These are phyloP conservation scores for Mycena metata DNA, from an alignment of 768 basidiomycete species.

Conservation along the genomic window DNA sequence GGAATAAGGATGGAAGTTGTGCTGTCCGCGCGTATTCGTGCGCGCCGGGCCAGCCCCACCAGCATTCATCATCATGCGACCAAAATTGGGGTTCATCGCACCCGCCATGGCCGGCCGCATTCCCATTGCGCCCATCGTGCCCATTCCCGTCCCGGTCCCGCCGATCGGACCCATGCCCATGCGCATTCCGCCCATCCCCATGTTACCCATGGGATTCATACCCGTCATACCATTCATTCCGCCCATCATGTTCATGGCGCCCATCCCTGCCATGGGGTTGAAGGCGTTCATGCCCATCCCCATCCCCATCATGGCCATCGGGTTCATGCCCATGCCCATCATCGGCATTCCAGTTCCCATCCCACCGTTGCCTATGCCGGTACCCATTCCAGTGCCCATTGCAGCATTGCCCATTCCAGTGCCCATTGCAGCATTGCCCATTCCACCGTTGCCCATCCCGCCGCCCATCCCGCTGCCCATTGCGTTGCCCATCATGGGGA, in stretches of 20 bases:
- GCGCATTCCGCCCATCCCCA: slow-evolving; percentile 55
- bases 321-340: slow-evolving; percentile 43
- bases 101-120: slow-evolving; percentile 41
- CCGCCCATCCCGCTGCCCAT: slow-evolving; percentile 23
- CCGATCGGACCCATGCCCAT: slow-evolving; percentile 53
- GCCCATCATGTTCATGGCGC: slow-evolving; percentile 28
- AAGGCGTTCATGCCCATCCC: slow-evolving; percentile 31
- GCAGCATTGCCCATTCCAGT: slow-evolving; percentile 54
- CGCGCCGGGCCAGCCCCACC: slow-evolving; percentile 63
- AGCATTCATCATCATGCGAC: slow-evolving; percentile 56
- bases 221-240: slow-evolving; percentile 66
- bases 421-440: slow-evolving; percentile 44
- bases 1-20: slow-evolving; percentile 76
- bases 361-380: background rate
- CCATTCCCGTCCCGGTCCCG: slow-evolving; percentile 33
- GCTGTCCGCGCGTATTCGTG: slow-evolving; percentile 66
- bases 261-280: slow-evolving; percentile 31
- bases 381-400: slow-evolving; percentile 47
- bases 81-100: slow-evolving; percentile 46
- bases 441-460: slow-evolving; percentile 45
- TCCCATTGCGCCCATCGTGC: slow-evolving; percentile 42
- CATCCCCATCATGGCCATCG: slow-evolving; percentile 52
- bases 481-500: slow-evolving; percentile 37
- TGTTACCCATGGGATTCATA: slow-evolving; percentile 48
- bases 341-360: slow-evolving; percentile 32